Evolutionary conservation across 345 rosid genomes (phyloP), one percentile per base, ranked within the genome.

Genomic region (Durio zibethinus): DNA sequence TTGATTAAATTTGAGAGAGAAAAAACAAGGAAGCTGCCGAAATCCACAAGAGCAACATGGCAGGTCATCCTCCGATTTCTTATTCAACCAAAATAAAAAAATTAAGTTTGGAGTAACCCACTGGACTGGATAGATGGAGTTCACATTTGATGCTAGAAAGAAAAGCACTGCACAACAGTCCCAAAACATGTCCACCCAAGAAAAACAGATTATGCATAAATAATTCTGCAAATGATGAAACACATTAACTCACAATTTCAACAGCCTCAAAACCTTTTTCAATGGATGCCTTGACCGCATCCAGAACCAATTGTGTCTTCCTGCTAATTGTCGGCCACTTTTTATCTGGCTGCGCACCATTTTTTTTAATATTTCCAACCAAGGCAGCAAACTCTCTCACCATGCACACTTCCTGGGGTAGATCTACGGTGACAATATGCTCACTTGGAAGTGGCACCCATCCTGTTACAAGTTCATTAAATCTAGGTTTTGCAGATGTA

Each of bases 321-420:
- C 97, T 82, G 71, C 95, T 92, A 61, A 82, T 60, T 33, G 75
- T 79, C 0, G 91, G 81, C 98, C 97, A 93, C 82, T 81, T 86
- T 47, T 72, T 79, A 67, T 93, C 95, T 0, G 94, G 97, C 75
- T 87, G 86, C 20, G 86, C 84, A 23, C 97, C 93, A 20, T 79
- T 80, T 20, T 73, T 68, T 65, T 91, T 86, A 0, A 89, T 83
- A 45, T 85, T 80, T 27, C 81, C 82, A 2, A 90, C 97, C 85
- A 92, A 79, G 74, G 83, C 63, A 11, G 91, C 85, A 80, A 94
- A 93, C 85, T 91, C 97, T 59, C 74, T 87, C 77, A 94, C 94
- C 98, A 93, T 90, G 77, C 85, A 79, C 35, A 80, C 92, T 82
- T 93, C 98, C 79, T 94, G 97, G 4, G 98, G 92, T 68, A 93